Base-by-base conservation (phyloP, 768 basidiomycete genomes). In the Collybiopsis luxurians region DNA sequence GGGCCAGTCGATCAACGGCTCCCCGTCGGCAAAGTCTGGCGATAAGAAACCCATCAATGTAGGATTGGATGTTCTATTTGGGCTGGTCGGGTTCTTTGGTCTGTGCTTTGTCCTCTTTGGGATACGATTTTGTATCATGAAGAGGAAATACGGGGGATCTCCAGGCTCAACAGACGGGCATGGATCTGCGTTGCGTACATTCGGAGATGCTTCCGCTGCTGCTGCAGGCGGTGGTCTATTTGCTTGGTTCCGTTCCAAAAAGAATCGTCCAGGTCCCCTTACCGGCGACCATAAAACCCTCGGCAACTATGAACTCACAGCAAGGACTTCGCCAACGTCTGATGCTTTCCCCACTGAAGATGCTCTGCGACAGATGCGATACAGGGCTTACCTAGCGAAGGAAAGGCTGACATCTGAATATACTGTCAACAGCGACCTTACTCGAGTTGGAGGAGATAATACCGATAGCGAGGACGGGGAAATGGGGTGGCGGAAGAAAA, bases 31-130 rank as follows among this genome's bases (percentile, higher is more conserved):
- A 30, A 23, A 63, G 3, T 54, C 59, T n/a, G 60, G 57, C 2
- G 65, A 59, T 3, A 72, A 71, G 21, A 71, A 75, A 52, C 75
- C 75, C 58, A 62, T 85, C 4, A 80, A 77, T 1, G 75, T 89
- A 4, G 90, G 87, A 4, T 67, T 90, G 52, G 78, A 83, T 50
- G 80, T 89, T 4, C 74, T 90, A 23, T 72, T 90, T 31, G 81
- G 78, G 2, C 72, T 91, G 10, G 57, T 80, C 0, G 75, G 79
- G 0, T 84, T 90, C 70, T 78, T 90, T 53, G 82, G 61, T 12
- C 64, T 86, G 2, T 86, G 83, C 53, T 62, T 78, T 12, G 61
- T 65, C 3, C 68, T 89, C 24, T 90, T 90, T 61, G 75, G 69
- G 0, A 13, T 80, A 40, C 71, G 87, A 34, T 88, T 80, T 76